These are phyloP conservation scores for Magnusiomyces sp. DNA, from an alignment of 1,139 yeast genomes.

Conservation along the genomic window DNA sequence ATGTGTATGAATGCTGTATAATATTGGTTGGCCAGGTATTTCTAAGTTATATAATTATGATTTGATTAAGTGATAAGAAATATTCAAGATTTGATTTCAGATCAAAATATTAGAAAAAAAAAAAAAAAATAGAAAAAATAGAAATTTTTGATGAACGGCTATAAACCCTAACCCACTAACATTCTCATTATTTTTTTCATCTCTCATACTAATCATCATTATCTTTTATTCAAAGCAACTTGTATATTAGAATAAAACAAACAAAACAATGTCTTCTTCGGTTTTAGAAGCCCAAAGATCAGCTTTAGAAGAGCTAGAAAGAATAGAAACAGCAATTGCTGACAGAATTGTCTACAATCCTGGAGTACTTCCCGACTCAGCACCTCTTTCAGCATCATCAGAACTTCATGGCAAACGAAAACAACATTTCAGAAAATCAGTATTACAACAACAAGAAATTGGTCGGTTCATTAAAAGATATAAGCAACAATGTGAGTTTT, in stretches of 20 bases:
- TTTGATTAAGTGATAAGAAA: too few species aligned
- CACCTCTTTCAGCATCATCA: slow-evolving; percentile 20
- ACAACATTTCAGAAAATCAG: slow-evolving; percentile 37
- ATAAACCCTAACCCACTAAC: background rate
- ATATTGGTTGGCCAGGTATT: too few species aligned
- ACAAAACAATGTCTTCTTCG: slow-evolving; percentile 11
- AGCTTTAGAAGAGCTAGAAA: slow-evolving; percentile 45
- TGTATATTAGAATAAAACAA: background rate
- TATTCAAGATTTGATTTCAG: background rate
- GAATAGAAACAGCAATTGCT: slow-evolving; percentile 47
- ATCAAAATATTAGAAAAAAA: background rate
- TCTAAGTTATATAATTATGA: too few species aligned
- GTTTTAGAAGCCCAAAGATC: slow-evolving; percentile 34
- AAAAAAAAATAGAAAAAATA: background rate
- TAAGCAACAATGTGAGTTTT: slow-evolving; percentile 31
- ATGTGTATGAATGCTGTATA: too few species aligned
- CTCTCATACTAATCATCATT: slow-evolving; percentile 7
- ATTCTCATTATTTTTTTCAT: background rate
- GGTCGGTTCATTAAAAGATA: slow-evolving; percentile 44
- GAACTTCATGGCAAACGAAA: slow-evolving; percentile 29
- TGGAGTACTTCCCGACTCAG: slow-evolving; percentile 34
- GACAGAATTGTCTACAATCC: slow-evolving; percentile 45
- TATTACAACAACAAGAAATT: slow-evolving; percentile 66
- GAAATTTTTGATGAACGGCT: background rate
- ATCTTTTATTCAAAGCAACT: background rate